Base-by-base conservation (phyloP, 306 rosid species). In the Morella rubra region DNA sequence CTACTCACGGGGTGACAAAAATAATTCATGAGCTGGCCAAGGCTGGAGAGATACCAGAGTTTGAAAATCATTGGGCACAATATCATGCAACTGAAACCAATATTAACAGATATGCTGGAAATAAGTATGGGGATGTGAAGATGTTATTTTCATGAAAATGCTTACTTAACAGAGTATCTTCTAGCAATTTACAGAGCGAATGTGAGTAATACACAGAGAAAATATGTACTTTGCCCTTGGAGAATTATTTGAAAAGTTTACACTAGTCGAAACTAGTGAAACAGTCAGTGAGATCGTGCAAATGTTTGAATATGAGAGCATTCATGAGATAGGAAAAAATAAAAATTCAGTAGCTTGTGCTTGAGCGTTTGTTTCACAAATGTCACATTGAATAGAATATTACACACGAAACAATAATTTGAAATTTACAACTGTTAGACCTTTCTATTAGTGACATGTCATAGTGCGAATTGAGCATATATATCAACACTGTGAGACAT, bases 11-110 rank as follows among this genome's bases (percentile, higher is more conserved):
- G 67, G 22, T 65, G 49, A 65, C 71, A 41, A 65, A 42, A 24
- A 65, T 42, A 49, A 65, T n/a, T 18, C 19, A 18, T 41, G 71
- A 65, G 50, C 71, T 65, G 50, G 71, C 71, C 71, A 65, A 42
- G 71, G 50, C 71, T 65, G 50, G 46, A 65, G 71, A 65, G 15
- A 65, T 8, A 42, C 24, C 32, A 65, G 50, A 41, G 27, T 65
- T 65, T 42, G 71, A 65, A 12, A 65, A 65, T 65, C 42, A 65
- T 47, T 41, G 50, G 27, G 20, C 4, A 65, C 27, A 18, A 41
- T 41, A 65, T 65, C 24, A 65, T 41, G 27, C 9, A 18, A 41
- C 47, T n/a, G 24, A 65, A 65, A 65, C 71, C n/a, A 42, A 16
- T 59, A 64, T 15, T 40, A 40, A 64, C 12, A 37, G 70, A 64